Evolutionary conservation across 1,284 basidiomycete genomes (phyloP), one percentile per base, ranked within the genome.

Genomic region (Trichosporon sp.): DNA sequence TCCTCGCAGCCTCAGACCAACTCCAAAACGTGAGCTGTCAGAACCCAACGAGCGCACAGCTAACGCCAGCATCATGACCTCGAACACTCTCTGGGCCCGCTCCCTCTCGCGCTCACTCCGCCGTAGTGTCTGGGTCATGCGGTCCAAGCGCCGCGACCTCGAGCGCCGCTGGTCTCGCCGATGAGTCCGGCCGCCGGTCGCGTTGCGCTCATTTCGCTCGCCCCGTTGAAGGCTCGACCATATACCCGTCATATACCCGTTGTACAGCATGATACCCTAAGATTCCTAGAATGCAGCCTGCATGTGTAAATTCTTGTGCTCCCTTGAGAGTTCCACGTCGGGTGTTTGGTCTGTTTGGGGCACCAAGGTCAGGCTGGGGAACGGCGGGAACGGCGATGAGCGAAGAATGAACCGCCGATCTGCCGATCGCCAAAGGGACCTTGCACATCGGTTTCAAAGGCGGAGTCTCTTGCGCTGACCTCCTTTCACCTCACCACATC

Each of bases 61-160:
- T 46, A 11, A 46, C 16, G 4, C 14, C 51, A 54, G 51, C n/a
- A 51, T 4, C 21, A 54, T 54, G 51, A 26, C 51, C 10, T 54
- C 51, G 73, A 67, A 11, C 59, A 32, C 59, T 4, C 31, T 35
- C 59, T 37, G 31, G 59, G 4, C 59, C 11, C 59, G 59, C 59
- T 26, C 31, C 16, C 35, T 63, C 14, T n/a, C 59, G 4, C 59
- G 59, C 59, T 63, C 59, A 14, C 59, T 63, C 31, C 59, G 64
- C 38, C 40, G 64, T 38, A 40, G 64, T 19, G 64, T 43, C 37
- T 65, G 64, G 38, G 37, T 40, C 48, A 51, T 69, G 59, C 59
- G 59, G 31, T 63, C 59, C 14, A 63, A 63, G 59, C 59, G 59
- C 14, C 59, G 59, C 59, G 59, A 63, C 59, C 59, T 63, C 31